Evolutionary conservation across 345 rosid species (phyloP).

Genomic region (Combretum micranthum): DNA sequence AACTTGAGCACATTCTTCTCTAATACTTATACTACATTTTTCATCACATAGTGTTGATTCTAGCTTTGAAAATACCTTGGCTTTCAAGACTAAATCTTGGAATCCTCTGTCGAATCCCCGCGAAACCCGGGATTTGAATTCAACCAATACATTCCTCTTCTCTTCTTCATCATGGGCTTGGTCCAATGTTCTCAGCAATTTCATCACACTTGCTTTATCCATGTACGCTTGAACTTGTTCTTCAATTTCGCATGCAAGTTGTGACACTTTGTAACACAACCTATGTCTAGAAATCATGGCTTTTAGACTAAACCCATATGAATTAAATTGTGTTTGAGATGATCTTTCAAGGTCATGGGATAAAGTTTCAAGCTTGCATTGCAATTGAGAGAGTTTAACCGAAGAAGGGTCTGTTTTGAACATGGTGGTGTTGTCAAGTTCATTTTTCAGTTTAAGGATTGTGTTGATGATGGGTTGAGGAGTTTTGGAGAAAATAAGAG

Average conservation of each 20-base stretch:
- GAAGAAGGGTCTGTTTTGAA: conserved; percentile 18
- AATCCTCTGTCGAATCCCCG: conserved; percentile 41
- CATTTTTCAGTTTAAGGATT: conserved; percentile 19
- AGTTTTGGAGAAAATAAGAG: conserved; percentile 21
- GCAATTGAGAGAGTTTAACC: conserved; percentile 23
- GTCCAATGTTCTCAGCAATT: conserved; percentile 20
- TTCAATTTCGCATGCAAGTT: conserved; percentile 22
- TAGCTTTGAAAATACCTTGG: conserved; percentile 33
- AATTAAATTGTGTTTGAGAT: no score
- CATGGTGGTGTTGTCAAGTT: conserved; percentile 1
- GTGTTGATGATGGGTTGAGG: conserved; percentile 14
- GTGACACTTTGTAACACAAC: conserved; percentile 33
- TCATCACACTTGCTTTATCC: conserved; percentile 25
- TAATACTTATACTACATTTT: conserved; percentile 14
- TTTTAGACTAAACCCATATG: conserved; percentile 17
- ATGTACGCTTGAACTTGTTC: conserved; percentile 22
- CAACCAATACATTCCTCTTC: conserved; percentile 22
- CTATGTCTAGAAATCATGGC: conserved; percentile 32
- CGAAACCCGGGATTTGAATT: conserved; percentile 28
- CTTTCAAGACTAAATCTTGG: conserved; percentile 42
- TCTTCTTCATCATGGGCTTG: conserved; percentile 23
- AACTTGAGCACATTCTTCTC: conserved; percentile 25
- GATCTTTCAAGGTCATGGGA: conserved; percentile 22
- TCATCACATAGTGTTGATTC: conserved; percentile 30
- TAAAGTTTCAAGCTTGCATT: conserved; percentile 27